phyloP scores from a whole-genome alignment of 2,329 filamentous ascomycete species.

The Alternaria triticina region DNA sequence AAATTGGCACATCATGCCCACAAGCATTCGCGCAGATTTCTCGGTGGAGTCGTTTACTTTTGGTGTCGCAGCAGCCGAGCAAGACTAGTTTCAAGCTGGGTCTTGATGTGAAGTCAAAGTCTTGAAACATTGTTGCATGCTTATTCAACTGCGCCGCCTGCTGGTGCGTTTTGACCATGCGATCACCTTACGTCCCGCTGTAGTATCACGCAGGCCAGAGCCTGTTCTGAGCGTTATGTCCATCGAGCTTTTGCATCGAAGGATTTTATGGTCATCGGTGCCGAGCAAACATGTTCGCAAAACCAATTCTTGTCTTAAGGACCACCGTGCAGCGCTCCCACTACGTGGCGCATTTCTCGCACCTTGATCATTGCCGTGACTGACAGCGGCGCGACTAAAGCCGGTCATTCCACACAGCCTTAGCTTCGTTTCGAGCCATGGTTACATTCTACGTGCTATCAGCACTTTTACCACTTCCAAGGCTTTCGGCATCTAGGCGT shows the following conservation, averaged over 20 bases:
- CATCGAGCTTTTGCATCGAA: neutral
- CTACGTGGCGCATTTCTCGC: neutral
- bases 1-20: neutral
- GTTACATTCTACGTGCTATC: neutral
- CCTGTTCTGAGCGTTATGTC: neutral
- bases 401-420: slow-evolving; percentile 3
- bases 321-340: neutral
- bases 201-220: neutral
- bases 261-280: neutral
- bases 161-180: neutral
- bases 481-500: neutral
- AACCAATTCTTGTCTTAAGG: neutral
- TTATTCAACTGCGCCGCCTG: neutral
- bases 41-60: neutral
- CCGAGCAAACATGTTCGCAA: neutral
- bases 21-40: neutral
- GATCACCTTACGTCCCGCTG: neutral
- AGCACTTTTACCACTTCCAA: neutral
- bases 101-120: neutral
- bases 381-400: neutral
- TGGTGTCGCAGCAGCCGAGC: neutral
- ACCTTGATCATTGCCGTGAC: neutral
- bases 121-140: neutral
- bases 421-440: neutral
- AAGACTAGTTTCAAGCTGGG: neutral